Conservation (phyloP, 2,329 filamentous ascomycete species). For the Dothiorella sarmentorum region DNA sequence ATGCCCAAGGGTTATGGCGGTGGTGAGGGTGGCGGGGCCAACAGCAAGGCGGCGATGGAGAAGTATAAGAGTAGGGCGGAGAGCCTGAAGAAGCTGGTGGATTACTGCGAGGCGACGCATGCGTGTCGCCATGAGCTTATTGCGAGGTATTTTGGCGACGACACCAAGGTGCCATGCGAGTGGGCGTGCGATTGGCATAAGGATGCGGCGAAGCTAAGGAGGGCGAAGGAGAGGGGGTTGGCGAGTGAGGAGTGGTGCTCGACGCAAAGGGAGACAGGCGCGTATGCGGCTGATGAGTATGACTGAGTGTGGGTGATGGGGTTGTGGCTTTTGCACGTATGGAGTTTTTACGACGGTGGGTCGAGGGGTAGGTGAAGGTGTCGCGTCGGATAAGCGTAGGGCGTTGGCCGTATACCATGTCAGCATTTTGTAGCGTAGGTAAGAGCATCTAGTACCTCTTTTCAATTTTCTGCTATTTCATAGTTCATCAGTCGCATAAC, state of each 20-base stretch:
- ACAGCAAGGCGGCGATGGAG: conserved; percentile 22
- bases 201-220: conserved; percentile 40
- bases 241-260: conserved; percentile 50
- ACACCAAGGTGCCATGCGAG: conserved; percentile 35
- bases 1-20: no score
- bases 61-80: conserved; percentile 38
- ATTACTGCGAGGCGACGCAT: conserved; percentile 75
- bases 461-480: no score
- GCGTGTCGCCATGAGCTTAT: conserved; percentile 64
- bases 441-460: no score
- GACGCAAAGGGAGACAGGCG: conserved; percentile 43
- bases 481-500: no score
- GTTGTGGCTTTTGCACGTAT: no score
- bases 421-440: no score
- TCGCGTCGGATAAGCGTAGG: no score
- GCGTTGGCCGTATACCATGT: no score
- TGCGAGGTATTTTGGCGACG: conserved; percentile 36
- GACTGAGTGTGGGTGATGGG: not conserved
- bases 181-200: conserved; percentile 51
- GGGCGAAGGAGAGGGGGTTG: conserved; percentile 42
- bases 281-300: conserved; percentile 22
- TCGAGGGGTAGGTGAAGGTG: no score
- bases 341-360: no score
- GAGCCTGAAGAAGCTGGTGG: conserved; percentile 57
- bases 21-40: conserved; percentile 38